Conservation (phyloP, 1,139 yeast genomes). For the Yamadazyma aaseri region DNA sequence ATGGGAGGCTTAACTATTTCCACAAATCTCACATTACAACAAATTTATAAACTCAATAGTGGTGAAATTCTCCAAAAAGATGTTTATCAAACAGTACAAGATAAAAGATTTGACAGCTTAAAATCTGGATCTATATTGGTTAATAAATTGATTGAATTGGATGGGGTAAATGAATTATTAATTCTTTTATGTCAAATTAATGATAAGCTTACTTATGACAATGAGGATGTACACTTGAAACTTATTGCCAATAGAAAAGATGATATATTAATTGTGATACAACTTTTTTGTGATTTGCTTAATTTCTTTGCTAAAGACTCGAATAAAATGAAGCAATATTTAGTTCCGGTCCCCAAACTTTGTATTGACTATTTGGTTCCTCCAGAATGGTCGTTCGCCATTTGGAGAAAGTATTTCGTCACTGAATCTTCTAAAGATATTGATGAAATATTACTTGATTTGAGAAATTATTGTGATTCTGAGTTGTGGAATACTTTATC, state of each 20-base stretch:
- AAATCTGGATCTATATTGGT: conserved; percentile 57
- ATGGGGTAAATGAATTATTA: conserved; percentile 60
- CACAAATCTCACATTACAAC: conserved; percentile 62
- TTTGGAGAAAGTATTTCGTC: conserved; percentile 62
- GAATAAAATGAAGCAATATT: conserved; percentile 14
- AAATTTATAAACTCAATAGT: conserved; percentile 66
- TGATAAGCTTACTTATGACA: conserved; percentile 40
- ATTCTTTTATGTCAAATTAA: conserved; percentile 58
- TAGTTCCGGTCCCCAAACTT: conserved; percentile 50
- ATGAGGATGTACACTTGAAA: conserved; percentile 58
- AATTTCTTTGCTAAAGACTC: conserved; percentile 49
- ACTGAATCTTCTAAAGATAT: conserved; percentile 4
- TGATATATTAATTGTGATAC: conserved; percentile 64
- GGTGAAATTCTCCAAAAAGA: conserved; percentile 57
- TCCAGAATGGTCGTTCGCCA: conserved; percentile 70
- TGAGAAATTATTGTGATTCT: not conserved
- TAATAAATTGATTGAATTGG: conserved; percentile 42
- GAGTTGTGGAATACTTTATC: conserved; percentile 32
- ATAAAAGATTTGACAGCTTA: conserved; percentile 43
- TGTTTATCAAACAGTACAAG: conserved; percentile 66
- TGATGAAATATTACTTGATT: not conserved
- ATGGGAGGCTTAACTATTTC: conserved; percentile 84
- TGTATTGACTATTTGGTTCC: conserved; percentile 51
- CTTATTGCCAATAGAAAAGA: conserved; percentile 71
- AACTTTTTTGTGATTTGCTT: conserved; percentile 61